Evolutionary conservation across 2,329 filamentous ascomycete species (phyloP).

Genomic region (Talaromyces sp.): DNA sequence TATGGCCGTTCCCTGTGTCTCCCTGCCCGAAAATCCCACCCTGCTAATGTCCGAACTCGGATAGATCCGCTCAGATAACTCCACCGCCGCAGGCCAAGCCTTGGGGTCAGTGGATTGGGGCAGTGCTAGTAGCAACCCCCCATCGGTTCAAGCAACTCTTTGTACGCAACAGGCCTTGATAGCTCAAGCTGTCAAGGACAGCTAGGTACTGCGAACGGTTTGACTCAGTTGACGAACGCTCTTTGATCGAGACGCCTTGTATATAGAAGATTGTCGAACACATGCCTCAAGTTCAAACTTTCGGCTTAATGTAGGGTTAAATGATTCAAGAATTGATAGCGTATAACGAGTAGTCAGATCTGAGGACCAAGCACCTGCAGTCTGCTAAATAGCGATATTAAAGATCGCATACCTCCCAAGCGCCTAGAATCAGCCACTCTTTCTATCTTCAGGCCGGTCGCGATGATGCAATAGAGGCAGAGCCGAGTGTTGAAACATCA

Average conservation of each 20-base stretch:
- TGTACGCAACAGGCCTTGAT: constrained; percentile 21
- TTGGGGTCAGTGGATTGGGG: constrained; percentile 30
- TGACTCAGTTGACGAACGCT: not conserved
- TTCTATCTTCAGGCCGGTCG: not conserved
- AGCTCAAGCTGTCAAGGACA: not conserved
- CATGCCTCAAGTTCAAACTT: not conserved
- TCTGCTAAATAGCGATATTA: not conserved
- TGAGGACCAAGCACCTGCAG: not conserved
- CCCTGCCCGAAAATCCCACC: not conserved
- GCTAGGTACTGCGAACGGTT: not conserved
- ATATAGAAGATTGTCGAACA: not conserved
- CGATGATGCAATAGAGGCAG: not conserved
- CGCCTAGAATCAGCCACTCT: not conserved
- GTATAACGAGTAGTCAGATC: not conserved
- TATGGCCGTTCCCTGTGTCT: constrained; percentile 16
- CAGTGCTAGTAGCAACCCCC: constrained; percentile 31
- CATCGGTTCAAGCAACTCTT: constrained; percentile 26
- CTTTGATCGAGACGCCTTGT: not conserved
- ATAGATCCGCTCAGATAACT: constrained; percentile 31
- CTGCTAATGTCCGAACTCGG: constrained; percentile 8
- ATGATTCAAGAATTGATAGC: not conserved
- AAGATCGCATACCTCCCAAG: not conserved
- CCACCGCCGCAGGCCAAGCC: constrained; percentile 29
- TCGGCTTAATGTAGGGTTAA: not conserved
- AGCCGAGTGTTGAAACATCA: not conserved